Evolutionary conservation across 345 rosid species (phyloP), one percentile per base, ranked within the genome.

Genomic region (Corchorus olitorius): DNA sequence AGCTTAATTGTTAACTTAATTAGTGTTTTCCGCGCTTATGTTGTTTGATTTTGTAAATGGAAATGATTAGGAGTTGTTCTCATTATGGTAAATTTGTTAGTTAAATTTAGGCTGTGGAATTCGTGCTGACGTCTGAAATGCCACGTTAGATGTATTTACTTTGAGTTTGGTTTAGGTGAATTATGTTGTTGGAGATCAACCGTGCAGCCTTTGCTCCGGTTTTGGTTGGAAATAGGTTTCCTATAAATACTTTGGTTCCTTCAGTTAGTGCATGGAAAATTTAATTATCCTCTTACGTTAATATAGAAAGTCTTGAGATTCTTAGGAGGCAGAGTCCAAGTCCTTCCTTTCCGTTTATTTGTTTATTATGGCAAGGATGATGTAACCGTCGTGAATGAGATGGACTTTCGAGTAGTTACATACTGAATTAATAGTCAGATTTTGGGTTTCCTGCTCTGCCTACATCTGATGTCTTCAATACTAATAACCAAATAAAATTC

Each of bases 1-100:
- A 70, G 71, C 68, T 50, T n/a, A 33, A 39, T 64, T 50, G 13
- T 69, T 50, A 45, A 53, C 22, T 52, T 27, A 68, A 34, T 65
- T 65, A 52, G 46, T 14, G 33, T 33, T 20, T 27, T 72, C 13
- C 0, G 48, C 14, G 3, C 48, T 19, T 16, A 49, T 43, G 48
- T 48, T 19, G 1, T 43, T 19, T 43, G 68, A 22, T 27, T 50
- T 15, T 64, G 37, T 1, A 63, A 75, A 20, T 74, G 76, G 53
- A 65, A 54, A 8, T 54, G 78, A 14, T 37, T 34, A 17, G 11
- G 4, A 6, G 43, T 35, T 53, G 10, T 48, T 16, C 17, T 27
- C 22, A 2, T 48, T 19, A 71, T 71, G 35, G 8, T 46, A 14
- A 34, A 27, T 27, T 69, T 48, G 43, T 61, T 61, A 45, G 53